A percentile compares a stretch with the other conserved stretches of the same genome.
Evolutionary conservation across 306 rosid species (phyloP).

Genomic region (Vicia villosa): DNA sequence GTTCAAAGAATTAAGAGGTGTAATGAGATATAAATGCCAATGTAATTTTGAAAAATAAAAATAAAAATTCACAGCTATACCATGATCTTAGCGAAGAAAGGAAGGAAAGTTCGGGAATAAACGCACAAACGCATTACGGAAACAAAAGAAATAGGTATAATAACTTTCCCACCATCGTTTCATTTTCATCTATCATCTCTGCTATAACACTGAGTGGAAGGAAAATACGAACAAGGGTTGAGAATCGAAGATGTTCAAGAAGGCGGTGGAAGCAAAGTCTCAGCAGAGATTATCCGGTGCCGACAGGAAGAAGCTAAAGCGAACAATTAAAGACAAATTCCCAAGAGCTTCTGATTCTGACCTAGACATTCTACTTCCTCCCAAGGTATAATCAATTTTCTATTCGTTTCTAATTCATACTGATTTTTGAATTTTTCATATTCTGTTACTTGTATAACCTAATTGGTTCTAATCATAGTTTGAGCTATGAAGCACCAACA

Average conservation of each 20-base stretch:
- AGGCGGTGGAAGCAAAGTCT: slow-evolving; percentile 77
- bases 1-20: no score
- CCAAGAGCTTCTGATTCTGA: slow-evolving; percentile 72
- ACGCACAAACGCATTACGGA: neutral
- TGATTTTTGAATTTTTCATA: neutral
- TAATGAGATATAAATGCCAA: no score
- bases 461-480: neutral
- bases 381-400: slow-evolving; percentile 53
- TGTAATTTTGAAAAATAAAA: no score
- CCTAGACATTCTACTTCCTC: slow-evolving; percentile 76
- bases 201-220: neutral
- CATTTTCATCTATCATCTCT: neutral
- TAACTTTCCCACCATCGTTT: neutral
- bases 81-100: no score
- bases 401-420: neutral
- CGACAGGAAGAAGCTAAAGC: slow-evolving; percentile 75
- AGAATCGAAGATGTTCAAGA: slow-evolving; percentile 75
- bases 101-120: no score
- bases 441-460: neutral
- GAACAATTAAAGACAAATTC: slow-evolving; percentile 65
- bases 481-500: neutral
- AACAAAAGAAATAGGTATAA: neutral
- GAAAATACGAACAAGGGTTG: neutral
- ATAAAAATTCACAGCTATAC: no score
- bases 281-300: slow-evolving; percentile 97